Conservation (phyloP, 129 eudicot species). For the Gnaphalium uliginosum region DNA sequence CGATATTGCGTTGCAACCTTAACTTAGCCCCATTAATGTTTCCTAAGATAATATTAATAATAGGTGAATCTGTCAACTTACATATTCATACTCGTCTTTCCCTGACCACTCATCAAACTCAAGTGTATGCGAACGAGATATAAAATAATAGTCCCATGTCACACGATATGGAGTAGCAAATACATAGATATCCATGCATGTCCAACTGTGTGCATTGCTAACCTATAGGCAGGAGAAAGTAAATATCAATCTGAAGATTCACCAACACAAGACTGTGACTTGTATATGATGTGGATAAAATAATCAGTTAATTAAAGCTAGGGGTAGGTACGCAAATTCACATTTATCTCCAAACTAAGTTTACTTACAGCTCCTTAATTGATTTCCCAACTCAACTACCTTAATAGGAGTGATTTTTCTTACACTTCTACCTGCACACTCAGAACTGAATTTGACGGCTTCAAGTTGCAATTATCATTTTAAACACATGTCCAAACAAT, state of each 20-base stretch:
- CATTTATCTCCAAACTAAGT: neutral
- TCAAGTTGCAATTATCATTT: neutral
- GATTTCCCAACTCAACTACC: neutral
- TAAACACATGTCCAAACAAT: neutral
- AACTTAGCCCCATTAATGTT: neutral
- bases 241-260: neutral
- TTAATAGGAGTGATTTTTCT: too few relatives aligned
- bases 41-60: neutral
- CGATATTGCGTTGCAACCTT: neutral
- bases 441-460: neutral
- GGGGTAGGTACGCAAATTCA: neutral
- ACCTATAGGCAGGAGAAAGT: constrained; percentile 44
- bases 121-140: constrained; percentile 83
- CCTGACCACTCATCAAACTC: constrained; percentile 85
- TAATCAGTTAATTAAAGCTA: neutral
- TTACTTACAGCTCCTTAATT: neutral
- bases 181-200: constrained; percentile 93
- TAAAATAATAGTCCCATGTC: constrained; percentile 85
- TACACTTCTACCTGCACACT: neutral
- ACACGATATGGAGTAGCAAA: constrained; percentile 99
- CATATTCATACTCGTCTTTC: constrained; percentile 90
- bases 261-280: neutral
- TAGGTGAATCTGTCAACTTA: constrained; percentile 40
- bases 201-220: constrained; percentile 87
- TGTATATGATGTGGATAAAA: neutral